Evolutionary conservation across 805 yeast species (phyloP), one percentile per base, ranked within the genome.

Genomic region (Cephaloascus fragrans): DNA sequence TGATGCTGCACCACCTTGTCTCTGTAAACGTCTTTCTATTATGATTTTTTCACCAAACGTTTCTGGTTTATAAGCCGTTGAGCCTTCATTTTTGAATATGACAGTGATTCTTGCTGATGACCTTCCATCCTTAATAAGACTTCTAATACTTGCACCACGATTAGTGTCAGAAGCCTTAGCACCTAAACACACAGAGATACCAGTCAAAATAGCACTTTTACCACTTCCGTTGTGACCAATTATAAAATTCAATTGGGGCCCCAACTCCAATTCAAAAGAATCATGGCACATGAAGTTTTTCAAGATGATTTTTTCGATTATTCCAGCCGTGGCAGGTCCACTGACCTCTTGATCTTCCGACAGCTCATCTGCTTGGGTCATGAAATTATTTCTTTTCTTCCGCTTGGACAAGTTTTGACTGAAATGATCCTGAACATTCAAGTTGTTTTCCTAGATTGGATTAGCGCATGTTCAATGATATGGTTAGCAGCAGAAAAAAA

Each of bases 171-270:
- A 67, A 1, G 97, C 96, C 48, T 80, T 82, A 1, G 94, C 93
- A 17, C 97, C 97, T 2, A 90, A 59, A 2, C 95, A 90, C 4
- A 87, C 80, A 5, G 89, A 77, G 2, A 89, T 77, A 1, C 95
- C 96, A 0, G 96, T 87, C 42, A 89, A 61, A 16, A 89, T 72
- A 1, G 97, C 95, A 53, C 86, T 75, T 53, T 89, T 89, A 23
- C 97, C 97, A 31, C 89, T 78, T 2, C 97, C 97, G 52, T 89
- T 89, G 41, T 82, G 69, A 17, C 97, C 97, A 32, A 85, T 81
- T 41, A 89, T 85, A 52, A 89, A 83, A 55, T 89, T 89, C 47
- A 89, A 68, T 39, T 80, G 75, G 0, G 90, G 88, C 2, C 93
- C 93, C 26, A 89, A 69, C 3, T 70, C 73, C 6, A 93, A 60